phyloP scores from a whole-genome alignment of 495 filamentous ascomycete species.

The Penicillium fimorum region DNA sequence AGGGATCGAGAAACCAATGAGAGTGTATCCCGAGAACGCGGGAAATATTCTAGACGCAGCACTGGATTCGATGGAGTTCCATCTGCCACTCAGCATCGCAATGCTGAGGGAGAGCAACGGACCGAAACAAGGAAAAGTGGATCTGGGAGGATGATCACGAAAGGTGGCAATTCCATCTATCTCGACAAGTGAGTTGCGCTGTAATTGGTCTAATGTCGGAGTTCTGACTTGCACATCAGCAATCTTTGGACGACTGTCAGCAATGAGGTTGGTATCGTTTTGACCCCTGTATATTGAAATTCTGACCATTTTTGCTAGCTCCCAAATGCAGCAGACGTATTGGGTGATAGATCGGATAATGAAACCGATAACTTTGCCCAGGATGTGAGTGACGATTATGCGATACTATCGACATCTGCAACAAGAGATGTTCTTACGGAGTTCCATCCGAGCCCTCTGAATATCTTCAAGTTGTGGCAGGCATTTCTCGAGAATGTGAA shows the following conservation, averaged over 20 bases:
- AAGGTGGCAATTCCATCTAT: conserved; percentile 45
- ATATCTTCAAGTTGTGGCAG: conserved; percentile 73
- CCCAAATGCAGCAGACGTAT: conserved; percentile 47
- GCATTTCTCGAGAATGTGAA: conserved; percentile 65
- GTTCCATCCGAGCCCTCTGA: conserved; percentile 64
- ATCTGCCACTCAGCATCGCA: not conserved
- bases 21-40: conserved; percentile 41
- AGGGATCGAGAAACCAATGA: conserved; percentile 46
- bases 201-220: not conserved
- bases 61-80: not conserved
- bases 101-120: not conserved
- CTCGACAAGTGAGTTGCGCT: conserved; percentile 42
- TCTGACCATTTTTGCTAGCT: conserved; percentile 32
- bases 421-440: conserved; percentile 18
- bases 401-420: conserved; percentile 23
- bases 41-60: conserved; percentile 8
- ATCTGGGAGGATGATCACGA: conserved; percentile 35
- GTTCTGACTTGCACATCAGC: conserved; percentile 20
- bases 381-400: conserved; percentile 22
- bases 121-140: conserved; percentile 8
- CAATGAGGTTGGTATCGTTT: conserved; percentile 42
- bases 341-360: conserved; percentile 27
- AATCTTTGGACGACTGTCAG: conserved; percentile 53
- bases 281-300: not conserved
- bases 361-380: conserved; percentile 18